Percentiles rank a stretch among this genome's conserved stretches.
Evolutionary conservation across 2,329 filamentous ascomycete species (phyloP).

Genomic region (Diaporthe capsici): DNA sequence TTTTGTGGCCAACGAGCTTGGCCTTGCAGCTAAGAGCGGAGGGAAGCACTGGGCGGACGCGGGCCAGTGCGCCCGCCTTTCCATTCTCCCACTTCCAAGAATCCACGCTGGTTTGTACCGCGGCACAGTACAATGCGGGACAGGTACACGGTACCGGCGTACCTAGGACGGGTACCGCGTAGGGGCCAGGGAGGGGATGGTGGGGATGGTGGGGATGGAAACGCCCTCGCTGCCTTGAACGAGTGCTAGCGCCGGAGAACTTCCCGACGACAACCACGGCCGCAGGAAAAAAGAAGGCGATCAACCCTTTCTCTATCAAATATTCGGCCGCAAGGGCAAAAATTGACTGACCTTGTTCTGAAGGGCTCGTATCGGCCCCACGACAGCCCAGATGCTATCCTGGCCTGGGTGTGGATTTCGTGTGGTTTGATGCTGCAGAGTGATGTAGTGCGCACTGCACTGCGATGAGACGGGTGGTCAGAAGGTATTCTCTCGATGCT

Average conservation of each 20-base stretch:
- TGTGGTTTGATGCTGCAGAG: background rate
- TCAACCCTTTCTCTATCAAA: background rate
- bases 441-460: slow-evolving; percentile 6
- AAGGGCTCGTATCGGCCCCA: slow-evolving; percentile 7
- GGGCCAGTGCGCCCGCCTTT: slow-evolving; percentile 19
- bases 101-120: slow-evolving; percentile 5
- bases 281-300: background rate
- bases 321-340: background rate
- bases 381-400: background rate
- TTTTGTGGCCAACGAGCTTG: slow-evolving; percentile 23
- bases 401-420: background rate
- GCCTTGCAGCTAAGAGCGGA: slow-evolving; percentile 2
- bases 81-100: slow-evolving; percentile 24
- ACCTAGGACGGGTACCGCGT: background rate
- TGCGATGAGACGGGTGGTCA: slow-evolving; percentile 30
- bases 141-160: background rate
- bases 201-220: slow-evolving; percentile 19
- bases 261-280: slow-evolving; percentile 36
- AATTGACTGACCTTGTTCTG: background rate
- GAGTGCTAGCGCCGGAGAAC: slow-evolving; percentile 36
- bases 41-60: background rate
- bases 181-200: background rate
- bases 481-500: slow-evolving; percentile 17
- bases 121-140: slow-evolving; percentile 4
- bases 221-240: slow-evolving; percentile 29